Base-by-base conservation (phyloP, 2,329 filamentous ascomycete genomes). In the Pseudocercospora musae region DNA sequence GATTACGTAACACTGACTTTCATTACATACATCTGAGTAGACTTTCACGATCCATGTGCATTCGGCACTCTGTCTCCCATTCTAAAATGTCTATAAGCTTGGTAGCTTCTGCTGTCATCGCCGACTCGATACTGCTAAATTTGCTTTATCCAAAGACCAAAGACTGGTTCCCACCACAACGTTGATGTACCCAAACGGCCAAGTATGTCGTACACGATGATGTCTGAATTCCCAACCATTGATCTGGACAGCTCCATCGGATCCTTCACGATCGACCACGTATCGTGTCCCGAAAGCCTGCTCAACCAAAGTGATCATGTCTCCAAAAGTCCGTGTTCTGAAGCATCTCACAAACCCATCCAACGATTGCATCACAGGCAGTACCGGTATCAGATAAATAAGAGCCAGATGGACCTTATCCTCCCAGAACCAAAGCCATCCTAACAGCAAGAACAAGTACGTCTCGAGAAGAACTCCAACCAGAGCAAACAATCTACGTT, bases 291-390 rank as follows among this genome's bases (percentile, higher is more conserved):
- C 58, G 13, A 13, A 23, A 9, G 64, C 65, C 23, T 61, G 65
- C 29, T 82, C 79, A 65, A 91, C 74, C 67, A 92, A 73, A 0
- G 72, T 71, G 72, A 87, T 78, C 4, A 91, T 83, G 75, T 92
- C 90, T 13, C 83, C 81, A 0, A 87, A 81, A 3, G 85, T 89
- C 59, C 89, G 82, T 6, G 88, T 90, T 48, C 90, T 79, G 67
- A 92, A 72, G 42, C 84, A 84, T 9, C 87, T 90, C 53, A 91
- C 81, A 61, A 85, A 78, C 2, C 89, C 89, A 74, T 92, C 90
- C 69, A 89, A 88, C 0, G 86, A 81, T 18, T 91, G 76, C 8
- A 90, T 84, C 63, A 89, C 83, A 0, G 89, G 89, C 15, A 91
- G 75, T 11, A 91, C 76, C 0, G 89, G 89, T 7, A 90, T 71